Base-by-base conservation (phyloP, 1,284 basidiomycete genomes). In the Tilletia horrida region DNA sequence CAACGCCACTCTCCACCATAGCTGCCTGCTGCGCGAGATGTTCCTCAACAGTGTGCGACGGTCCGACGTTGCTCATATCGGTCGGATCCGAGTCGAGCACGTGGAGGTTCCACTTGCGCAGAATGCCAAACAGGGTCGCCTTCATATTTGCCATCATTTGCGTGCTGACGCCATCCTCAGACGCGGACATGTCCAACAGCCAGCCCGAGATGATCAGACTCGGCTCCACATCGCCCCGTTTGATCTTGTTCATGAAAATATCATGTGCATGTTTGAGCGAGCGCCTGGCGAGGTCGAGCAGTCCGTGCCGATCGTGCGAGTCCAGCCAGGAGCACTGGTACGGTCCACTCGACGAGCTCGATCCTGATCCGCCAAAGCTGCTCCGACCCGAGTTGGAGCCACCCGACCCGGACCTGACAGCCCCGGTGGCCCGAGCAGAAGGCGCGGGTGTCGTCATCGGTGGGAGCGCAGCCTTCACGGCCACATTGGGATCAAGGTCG, bases 261-360 rank as follows among this genome's bases (percentile, higher is more conserved):
- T 74, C 69, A 66, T 72, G 71, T 47, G 73, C 70, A 6, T 73
- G 63, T n/a, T 71, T 67, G 73, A 72, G 75, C 44, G 72, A 71
- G 31, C 75, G 69, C n/a, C 75, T 69, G 0, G 73, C 75, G 63
- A 76, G 75, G 9, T 66, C 65, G 29, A 76, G 66, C 8, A 67
- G 50, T 29, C 57, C 57, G 16, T 67, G 35, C 21, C 73, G 73
- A 44, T 74, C 73, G 4, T 73, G 67, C 14, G 72, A 70, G 23
- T 71, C 70, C 27, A 75, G 71, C 3, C 70, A 67, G 63, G 71
- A 67, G 29, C 67, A 69, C 42, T 73, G 69, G 67, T 70, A 69
- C 43, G 73, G 71, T 63, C 70, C 73, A 35, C 73, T 59, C 29
- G 55, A 31, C 14, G 27, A 25, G 25, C 25, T 29, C 1, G 55